These are phyloP conservation scores for Galerina marginata DNA, from an alignment of 768 basidiomycete genomes.

Conservation along the genomic window DNA sequence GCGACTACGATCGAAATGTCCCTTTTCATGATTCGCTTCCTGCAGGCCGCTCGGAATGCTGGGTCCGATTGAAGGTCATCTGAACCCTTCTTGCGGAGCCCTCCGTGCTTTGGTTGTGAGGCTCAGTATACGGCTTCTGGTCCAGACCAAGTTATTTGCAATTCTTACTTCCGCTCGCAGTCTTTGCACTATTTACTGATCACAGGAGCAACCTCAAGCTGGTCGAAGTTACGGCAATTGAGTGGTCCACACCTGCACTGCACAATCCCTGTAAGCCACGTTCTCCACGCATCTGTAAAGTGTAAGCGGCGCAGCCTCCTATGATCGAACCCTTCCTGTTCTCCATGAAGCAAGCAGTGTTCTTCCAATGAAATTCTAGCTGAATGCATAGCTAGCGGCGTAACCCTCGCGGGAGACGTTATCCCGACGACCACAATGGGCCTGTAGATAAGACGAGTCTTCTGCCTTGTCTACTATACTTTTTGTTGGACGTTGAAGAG, in stretches of 20 bases:
- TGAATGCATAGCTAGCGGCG: too few species aligned
- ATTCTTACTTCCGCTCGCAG: not conserved
- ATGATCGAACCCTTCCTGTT: too few species aligned
- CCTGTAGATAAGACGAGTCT: too few species aligned
- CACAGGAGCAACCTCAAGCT: conserved; percentile 13
- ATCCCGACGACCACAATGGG: too few species aligned
- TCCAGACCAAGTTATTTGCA: conserved; percentile 11
- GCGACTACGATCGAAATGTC: conserved; percentile 4
- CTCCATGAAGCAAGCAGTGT: too few species aligned
- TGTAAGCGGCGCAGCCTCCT: too few species aligned
- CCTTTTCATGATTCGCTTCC: not conserved
- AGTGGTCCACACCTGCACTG: not conserved
- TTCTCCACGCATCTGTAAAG: too few species aligned
- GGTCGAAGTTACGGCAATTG: not conserved
- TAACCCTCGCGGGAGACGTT: too few species aligned
- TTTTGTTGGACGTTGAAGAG: too few species aligned
- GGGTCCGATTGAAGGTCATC: conserved; percentile 16
- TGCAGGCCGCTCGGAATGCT: conserved; percentile 7
- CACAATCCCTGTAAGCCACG: too few species aligned
- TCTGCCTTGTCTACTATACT: too few species aligned
- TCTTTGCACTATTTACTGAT: conserved; percentile 6
- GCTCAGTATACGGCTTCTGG: conserved; percentile 9
- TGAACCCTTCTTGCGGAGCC: conserved; percentile 6
- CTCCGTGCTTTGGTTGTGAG: conserved; percentile 4
- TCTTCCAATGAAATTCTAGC: too few species aligned